Conservation (phyloP, 2,329 filamentous ascomycete genomes). For the Dactylonectria estremocensis region DNA sequence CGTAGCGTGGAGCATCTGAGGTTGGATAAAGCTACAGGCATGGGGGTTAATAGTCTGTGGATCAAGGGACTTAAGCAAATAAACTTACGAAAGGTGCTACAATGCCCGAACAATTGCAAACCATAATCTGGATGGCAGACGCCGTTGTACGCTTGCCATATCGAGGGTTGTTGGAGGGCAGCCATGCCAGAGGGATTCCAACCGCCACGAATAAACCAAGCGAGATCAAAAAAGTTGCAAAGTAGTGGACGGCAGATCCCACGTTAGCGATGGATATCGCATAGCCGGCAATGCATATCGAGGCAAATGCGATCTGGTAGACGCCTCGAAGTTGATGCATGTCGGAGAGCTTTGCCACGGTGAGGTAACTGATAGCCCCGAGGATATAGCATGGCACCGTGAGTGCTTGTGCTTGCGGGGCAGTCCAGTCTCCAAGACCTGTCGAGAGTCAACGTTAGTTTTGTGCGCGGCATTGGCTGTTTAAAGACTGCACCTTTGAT, state of each 20-base stretch:
- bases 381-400: slow-evolving; percentile 76
- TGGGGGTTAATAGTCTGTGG: not conserved
- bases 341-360: slow-evolving; percentile 69
- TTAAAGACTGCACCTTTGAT: slow-evolving; percentile 57
- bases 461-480: not conserved
- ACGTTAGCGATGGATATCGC: slow-evolving; percentile 69
- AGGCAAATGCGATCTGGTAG: slow-evolving; percentile 66
- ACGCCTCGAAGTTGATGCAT: slow-evolving; percentile 69
- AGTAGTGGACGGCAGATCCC: slow-evolving; percentile 58
- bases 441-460: slow-evolving; percentile 5
- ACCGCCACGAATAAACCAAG: slow-evolving; percentile 26
- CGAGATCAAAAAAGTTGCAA: slow-evolving; percentile 31
- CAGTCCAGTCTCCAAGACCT: slow-evolving; percentile 26
- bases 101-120: slow-evolving; percentile 28
- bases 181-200: slow-evolving; percentile 25
- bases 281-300: slow-evolving; percentile 71
- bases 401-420: slow-evolving; percentile 26
- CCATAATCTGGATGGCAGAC: slow-evolving; percentile 26
- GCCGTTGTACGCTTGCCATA: slow-evolving; percentile 31
- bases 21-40: slow-evolving; percentile 22
- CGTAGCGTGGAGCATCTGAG: slow-evolving; percentile 22
- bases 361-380: slow-evolving; percentile 71
- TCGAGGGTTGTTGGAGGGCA: slow-evolving; percentile 28
- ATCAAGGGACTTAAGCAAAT: not conserved
- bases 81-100: slow-evolving; percentile 30